Base-by-base conservation (phyloP, 805 yeast species). In the Naumovozyma castellii region DNA sequence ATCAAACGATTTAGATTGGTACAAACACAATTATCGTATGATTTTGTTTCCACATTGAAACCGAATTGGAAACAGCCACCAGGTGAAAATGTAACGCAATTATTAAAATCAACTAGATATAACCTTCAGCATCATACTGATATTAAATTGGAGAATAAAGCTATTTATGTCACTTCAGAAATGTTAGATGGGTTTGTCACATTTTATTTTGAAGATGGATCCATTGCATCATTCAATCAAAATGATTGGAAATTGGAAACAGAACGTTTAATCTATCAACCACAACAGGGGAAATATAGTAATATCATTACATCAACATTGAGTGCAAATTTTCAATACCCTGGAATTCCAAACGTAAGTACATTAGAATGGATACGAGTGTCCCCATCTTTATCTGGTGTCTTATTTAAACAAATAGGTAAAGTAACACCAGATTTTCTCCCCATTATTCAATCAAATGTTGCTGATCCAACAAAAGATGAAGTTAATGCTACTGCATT, bases 301-400 rank as follows among this genome's bases (percentile, higher is more conserved):
- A 53, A 51, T 39, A 43, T 54, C 10, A 46, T 59, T 19, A 51
- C 61, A 1, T 59, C 64, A 3, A 50, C 54, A 10, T 40, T 58
- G 32, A 54, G 61, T 35, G 49, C 56, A 3, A 62, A 61, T 4
- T 50, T 58, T 22, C 43, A 46, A 14, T 55, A 44, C 35, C 58
- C 57, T 1, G 42, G 44, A 30, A 16, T 49, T 8, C 57, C 59
- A 9, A 45, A 50, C 4, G 36, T 44, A 4, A 42, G 43, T 31
- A 50, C 50, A 4, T 30, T 53, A 5, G 62, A 57, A 36, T 59
- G 64, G 64, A 43, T 49, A 20, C 43, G 41, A 19, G 45, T 57
- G n/a, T 56, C 63, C n/a, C 64, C 64, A 15, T 48, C 62, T 8
- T 49, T 58, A 58, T 48, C 59, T 5, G 62, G 63, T 40, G 47